Percentiles rank a stretch among this genome's conserved stretches.
phyloP scores from a whole-genome alignment of 164 flowering plant genomes.

The Kingdonia uniflora region DNA sequence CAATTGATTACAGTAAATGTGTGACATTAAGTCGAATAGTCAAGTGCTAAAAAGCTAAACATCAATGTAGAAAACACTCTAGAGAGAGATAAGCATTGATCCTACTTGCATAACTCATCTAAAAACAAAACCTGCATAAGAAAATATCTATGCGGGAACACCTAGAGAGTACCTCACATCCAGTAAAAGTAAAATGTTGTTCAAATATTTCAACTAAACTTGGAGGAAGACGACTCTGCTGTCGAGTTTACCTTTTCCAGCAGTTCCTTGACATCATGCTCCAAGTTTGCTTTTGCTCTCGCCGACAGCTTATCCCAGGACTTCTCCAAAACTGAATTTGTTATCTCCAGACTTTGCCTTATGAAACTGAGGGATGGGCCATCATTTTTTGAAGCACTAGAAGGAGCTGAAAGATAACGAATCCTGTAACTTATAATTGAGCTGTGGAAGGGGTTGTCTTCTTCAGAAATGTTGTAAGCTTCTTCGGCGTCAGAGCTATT shows the following conservation, averaged over 20 bases:
- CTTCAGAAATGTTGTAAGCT: slow-evolving; percentile 37
- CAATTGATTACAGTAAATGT: no score
- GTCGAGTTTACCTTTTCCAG: slow-evolving; percentile 51
- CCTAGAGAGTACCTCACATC: no score
- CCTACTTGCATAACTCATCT: no score
- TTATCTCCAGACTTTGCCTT: slow-evolving; percentile 56
- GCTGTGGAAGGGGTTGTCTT: slow-evolving; percentile 33
- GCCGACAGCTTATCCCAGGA: slow-evolving; percentile 55
- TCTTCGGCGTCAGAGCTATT: slow-evolving; percentile 37
- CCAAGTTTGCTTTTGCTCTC: slow-evolving; percentile 52
- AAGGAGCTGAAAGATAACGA: slow-evolving; percentile 17
- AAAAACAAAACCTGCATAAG: no score
- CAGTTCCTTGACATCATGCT: slow-evolving; percentile 47
- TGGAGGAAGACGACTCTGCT: slow-evolving; percentile 28
- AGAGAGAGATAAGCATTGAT: no score
- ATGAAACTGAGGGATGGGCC: slow-evolving; percentile 10
- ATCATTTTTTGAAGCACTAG: slow-evolving; percentile 7
- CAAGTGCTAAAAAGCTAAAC: no score
- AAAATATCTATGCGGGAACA: no score
- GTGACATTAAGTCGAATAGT: no score
- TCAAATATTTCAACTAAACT: no score
- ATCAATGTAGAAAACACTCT: no score
- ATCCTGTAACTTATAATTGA: slow-evolving; percentile 28
- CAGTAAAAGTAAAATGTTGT: no score
- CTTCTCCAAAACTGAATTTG: slow-evolving; percentile 60